These are phyloP conservation scores for Fusarium bulbicola DNA, from an alignment of 2,329 filamentous ascomycete genomes.

Conservation along the genomic window DNA sequence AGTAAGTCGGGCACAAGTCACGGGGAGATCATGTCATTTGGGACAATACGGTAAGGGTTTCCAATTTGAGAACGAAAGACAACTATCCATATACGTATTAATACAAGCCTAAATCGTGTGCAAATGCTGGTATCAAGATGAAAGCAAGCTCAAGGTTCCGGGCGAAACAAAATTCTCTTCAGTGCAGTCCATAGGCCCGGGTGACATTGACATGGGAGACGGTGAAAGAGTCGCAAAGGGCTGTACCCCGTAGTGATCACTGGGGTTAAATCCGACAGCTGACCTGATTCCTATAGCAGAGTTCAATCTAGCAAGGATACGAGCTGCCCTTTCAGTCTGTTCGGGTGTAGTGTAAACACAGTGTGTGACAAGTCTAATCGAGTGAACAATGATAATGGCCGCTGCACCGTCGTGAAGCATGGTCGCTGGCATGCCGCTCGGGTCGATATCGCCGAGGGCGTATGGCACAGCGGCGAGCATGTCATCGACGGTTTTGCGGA, in stretches of 20 bases:
- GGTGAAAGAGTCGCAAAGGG: not conserved
- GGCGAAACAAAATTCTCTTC: not conserved
- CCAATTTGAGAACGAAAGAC: not conserved
- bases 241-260: not conserved
- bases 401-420: slow-evolving; percentile 45
- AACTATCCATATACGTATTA: not conserved
- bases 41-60: not conserved
- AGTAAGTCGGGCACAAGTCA: not conserved
- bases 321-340: slow-evolving; percentile 34
- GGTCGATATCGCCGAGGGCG: slow-evolving; percentile 44
- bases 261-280: slow-evolving; percentile 28
- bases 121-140: slow-evolving; percentile 4
- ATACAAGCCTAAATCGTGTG: not conserved
- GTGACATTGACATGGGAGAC: not conserved
- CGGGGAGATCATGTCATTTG: not conserved
- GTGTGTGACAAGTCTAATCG: slow-evolving; percentile 44
- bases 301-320: slow-evolving; percentile 42
- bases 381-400: slow-evolving; percentile 45
- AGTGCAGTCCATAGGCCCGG: not conserved
- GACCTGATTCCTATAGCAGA: slow-evolving; percentile 44
- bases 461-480: slow-evolving; percentile 46
- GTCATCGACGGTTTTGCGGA: slow-evolving; percentile 43
- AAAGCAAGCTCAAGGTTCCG: not conserved
- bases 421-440: slow-evolving; percentile 31
- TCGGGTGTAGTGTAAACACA: slow-evolving; percentile 41